Evolutionary conservation across 208 protist genomes (phyloP).

Genomic region (Trypanosoma avium): DNA sequence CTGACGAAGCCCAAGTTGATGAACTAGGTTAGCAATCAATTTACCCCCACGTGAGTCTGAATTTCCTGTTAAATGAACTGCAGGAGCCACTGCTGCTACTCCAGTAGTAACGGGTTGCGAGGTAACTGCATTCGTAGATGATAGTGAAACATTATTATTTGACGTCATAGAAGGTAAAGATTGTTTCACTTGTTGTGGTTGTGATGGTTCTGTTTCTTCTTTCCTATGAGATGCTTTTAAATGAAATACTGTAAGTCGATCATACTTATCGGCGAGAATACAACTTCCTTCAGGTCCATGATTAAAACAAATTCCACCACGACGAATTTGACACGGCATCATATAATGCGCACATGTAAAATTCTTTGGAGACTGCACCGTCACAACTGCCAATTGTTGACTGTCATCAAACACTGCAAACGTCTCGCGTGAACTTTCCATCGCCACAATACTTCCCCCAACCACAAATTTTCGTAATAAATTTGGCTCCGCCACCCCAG

Average conservation of each 20-base stretch:
- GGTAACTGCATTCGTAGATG: no score
- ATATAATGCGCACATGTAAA: slow-evolving; percentile 43
- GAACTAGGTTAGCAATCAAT: no score
- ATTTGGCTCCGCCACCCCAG: slow-evolving; percentile 62
- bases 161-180: no score
- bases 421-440: slow-evolving; percentile 60
- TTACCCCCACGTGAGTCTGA: no score
- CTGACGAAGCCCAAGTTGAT: no score
- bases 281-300: slow-evolving; percentile 26
- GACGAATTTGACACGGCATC: slow-evolving; percentile 33
- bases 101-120: no score
- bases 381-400: slow-evolving; percentile 43
- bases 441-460: slow-evolving; percentile 43
- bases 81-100: background rate
- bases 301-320: slow-evolving; percentile 69
- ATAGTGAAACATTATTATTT: no score
- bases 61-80: no score
- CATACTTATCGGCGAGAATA: slow-evolving; percentile 23
- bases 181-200: background rate
- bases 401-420: slow-evolving; percentile 79
- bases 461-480: slow-evolving; percentile 64
- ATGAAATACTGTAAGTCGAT: slow-evolving; percentile 24
- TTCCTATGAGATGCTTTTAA: background rate
- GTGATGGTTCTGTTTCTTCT: background rate
- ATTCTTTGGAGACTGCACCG: slow-evolving; percentile 20